These are phyloP conservation scores for Monilinia polystroma DNA, from an alignment of 2,329 filamentous ascomycete genomes.

Conservation along the genomic window DNA sequence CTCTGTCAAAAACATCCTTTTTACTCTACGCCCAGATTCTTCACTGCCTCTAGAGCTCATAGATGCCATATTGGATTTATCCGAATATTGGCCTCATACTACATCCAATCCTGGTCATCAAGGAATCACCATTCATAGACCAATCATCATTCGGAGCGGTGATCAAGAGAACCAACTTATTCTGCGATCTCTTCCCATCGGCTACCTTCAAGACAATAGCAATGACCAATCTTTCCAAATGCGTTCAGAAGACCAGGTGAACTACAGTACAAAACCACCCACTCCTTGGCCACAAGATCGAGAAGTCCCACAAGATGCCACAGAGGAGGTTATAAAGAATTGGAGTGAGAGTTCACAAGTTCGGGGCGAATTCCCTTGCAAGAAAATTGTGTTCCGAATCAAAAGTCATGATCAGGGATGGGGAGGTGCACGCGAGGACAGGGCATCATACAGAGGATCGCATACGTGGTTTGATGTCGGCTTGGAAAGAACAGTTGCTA, in stretches of 20 bases:
- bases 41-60: conserved; percentile 55
- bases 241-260: not conserved
- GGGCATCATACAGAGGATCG: conserved; percentile 48
- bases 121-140: not conserved
- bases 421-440: conserved; percentile 41
- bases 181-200: conserved; percentile 38
- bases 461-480: conserved; percentile 66
- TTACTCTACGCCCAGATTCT: conserved; percentile 43
- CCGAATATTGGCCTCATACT: conserved; percentile 61
- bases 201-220: conserved; percentile 25
- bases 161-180: conserved; percentile 44
- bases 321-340: conserved; percentile 28
- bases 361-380: conserved; percentile 48
- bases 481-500: conserved; percentile 53
- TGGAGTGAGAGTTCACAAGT: conserved; percentile 28
- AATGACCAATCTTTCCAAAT: conserved; percentile 22
- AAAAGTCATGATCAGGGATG: conserved; percentile 60
- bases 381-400: conserved; percentile 61
- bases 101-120: conserved; percentile 27
- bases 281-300: conserved; percentile 26
- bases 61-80: conserved; percentile 56
- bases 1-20: conserved; percentile 47
- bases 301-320: conserved; percentile 26
- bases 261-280: conserved; percentile 25
- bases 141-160: conserved; percentile 24